Base-by-base conservation (phyloP, 805 yeast genomes). In the Trichomonascus vanleenenianus region DNA sequence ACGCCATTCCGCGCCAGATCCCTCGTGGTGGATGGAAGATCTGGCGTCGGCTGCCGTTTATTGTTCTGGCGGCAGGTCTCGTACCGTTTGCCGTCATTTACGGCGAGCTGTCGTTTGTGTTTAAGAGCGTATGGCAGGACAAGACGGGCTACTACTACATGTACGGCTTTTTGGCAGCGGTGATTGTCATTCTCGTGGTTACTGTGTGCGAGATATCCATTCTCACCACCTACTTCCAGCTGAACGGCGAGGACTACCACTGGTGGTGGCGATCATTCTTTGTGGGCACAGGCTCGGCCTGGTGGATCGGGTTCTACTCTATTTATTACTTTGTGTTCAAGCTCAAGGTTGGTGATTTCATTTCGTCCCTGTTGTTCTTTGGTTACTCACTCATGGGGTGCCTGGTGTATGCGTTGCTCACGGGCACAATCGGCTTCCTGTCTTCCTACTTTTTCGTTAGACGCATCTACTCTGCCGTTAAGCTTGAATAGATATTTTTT, bases 211-310 rank as follows among this genome's bases (percentile, higher is more conserved):
- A 86, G 61, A 76, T 83, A 44, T 77, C 89, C 7, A 72, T 86
- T 19, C 76, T 86, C 37, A 78, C 83, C 4, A 72, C 82, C 8
- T 86, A 82, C 57, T 58, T 83, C 37, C 72, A 82, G 38, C 68
- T 86, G 55, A 70, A 71, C 18, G 67, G 75, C 53, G 76, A 74
- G 42, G 74, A 68, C 57, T 75, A 76, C 42, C 66, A 72, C 53
- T 88, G 96, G 96, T 85, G 85, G 59, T 86, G 95, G 95, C 72
- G 81, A 53, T 70, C 87, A 10, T 86, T 85, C 62, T 61, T 77
- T 44, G 76, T 80, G 25, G 85, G 94, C 3, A 68, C 78, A 3
- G 78, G 89, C 47, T 74, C 85, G 40, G 86, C 87, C 27, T 70
- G 81, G 71, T 85, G 83, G 64, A 71, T 87, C 47, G 77, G 77